Evolutionary conservation across 1,284 basidiomycete species (phyloP).

Genomic region (Bjerkandera adusta): DNA sequence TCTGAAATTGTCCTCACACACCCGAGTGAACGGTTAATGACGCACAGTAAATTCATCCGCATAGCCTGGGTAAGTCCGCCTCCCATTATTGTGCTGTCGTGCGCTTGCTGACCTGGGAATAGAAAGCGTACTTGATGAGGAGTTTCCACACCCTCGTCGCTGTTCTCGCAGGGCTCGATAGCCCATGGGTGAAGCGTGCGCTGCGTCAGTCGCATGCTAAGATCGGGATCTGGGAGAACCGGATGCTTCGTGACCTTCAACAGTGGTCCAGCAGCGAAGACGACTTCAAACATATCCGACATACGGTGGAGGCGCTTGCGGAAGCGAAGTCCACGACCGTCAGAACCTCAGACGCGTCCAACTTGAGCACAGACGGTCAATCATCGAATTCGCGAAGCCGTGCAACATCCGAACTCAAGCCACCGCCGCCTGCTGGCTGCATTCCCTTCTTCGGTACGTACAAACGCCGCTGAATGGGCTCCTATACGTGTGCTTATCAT

Average conservation of each 20-base stretch:
- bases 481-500: constrained; percentile 3
- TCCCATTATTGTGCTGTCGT: neutral
- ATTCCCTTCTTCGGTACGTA: constrained; percentile 76
- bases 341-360: constrained; percentile 46
- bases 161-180: constrained; percentile 77
- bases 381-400: constrained; percentile 37
- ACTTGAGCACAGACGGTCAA: constrained; percentile 44
- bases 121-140: constrained; percentile 83
- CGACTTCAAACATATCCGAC: constrained; percentile 77
- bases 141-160: constrained; percentile 84
- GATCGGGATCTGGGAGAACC: constrained; percentile 71
- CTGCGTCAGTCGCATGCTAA: constrained; percentile 70
- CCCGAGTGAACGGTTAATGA: constrained; percentile 60
- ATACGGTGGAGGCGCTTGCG: constrained; percentile 60
- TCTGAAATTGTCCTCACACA: constrained; percentile 77
- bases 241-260: constrained; percentile 76
- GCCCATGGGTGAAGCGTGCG: constrained; percentile 67
- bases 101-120: constrained; percentile 14
- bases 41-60: constrained; percentile 82
- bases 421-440: constrained; percentile 47
- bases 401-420: constrained; percentile 43
- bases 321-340: constrained; percentile 59
- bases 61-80: constrained; percentile 73
- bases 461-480: neutral
- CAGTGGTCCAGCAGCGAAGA: constrained; percentile 64